These are phyloP conservation scores for Chaetomiaceae sp. DNA, from an alignment of 2,329 filamentous ascomycete genomes.

Conservation along the genomic window DNA sequence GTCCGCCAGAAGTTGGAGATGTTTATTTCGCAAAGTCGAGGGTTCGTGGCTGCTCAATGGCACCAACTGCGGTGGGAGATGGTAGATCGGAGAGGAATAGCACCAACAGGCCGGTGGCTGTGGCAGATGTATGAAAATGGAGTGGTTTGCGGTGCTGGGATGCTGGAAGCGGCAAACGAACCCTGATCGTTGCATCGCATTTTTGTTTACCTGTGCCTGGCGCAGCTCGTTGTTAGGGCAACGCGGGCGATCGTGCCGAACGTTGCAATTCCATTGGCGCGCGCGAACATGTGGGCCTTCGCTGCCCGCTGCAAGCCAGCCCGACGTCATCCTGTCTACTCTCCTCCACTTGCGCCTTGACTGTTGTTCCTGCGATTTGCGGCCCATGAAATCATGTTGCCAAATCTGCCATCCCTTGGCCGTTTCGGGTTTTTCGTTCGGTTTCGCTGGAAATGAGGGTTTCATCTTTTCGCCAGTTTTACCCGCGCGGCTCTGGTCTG, in stretches of 20 bases:
- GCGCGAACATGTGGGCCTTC: constrained; percentile 1
- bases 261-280: constrained; percentile 12
- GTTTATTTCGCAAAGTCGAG: neutral
- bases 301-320: too few species aligned
- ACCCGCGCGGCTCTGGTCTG: too few species aligned
- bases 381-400: too few species aligned
- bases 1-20: neutral
- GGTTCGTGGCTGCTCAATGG: neutral
- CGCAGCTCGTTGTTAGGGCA: constrained; percentile 18
- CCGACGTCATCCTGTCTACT: neutral
- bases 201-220: constrained; percentile 22
- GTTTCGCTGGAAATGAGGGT: too few species aligned
- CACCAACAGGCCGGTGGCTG: constrained; percentile 14
- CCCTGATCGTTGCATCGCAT: constrained; percentile 19
- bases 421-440: too few species aligned
- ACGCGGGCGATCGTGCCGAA: neutral
- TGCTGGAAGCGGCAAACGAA: constrained; percentile 10
- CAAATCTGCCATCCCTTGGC: too few species aligned
- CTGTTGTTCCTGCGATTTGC: too few species aligned
- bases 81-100: constrained; percentile 12
- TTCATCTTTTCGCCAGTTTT: too few species aligned
- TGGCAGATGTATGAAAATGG: constrained; percentile 21
- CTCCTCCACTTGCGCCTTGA: neutral
- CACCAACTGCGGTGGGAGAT: constrained; percentile 1
- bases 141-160: constrained; percentile 22